Evolutionary conservation across 164 flowering plant genomes (phyloP).

Genomic region (Nymphaea colorata): DNA sequence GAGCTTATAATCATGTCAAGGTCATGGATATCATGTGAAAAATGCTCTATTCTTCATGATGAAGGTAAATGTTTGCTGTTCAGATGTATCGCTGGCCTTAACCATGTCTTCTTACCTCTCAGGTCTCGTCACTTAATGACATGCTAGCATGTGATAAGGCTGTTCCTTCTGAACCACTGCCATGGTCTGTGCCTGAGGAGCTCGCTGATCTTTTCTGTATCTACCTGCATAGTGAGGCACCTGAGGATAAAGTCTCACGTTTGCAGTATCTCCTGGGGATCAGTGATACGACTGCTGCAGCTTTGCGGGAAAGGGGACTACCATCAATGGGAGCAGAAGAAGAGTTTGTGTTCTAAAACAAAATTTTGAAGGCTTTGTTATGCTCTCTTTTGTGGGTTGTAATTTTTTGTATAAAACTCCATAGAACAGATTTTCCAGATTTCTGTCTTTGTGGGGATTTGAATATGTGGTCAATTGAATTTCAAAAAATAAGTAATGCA

Average conservation of each 20-base stretch:
- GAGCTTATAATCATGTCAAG: too few species aligned
- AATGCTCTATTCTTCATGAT: too few species aligned
- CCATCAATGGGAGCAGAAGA: constrained; percentile 38
- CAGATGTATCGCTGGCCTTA: too few species aligned
- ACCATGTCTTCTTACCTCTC: constrained; percentile 6
- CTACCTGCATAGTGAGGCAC: constrained; percentile 49
- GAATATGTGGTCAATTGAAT: background rate
- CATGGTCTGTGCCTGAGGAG: constrained; percentile 88
- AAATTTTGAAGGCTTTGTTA: background rate
- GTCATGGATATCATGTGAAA: too few species aligned
- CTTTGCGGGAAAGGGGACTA: constrained; percentile 30
- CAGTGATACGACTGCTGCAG: constrained; percentile 49
- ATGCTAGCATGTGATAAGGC: constrained; percentile 94
- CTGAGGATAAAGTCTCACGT: constrained; percentile 62
- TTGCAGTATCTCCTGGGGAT: constrained; percentile 74
- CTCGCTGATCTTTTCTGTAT: constrained; percentile 55
- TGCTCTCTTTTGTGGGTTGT: background rate
- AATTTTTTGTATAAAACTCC: background rate
- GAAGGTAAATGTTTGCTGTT: too few species aligned
- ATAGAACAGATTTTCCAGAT: background rate
- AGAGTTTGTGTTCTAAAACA: constrained; percentile 56
- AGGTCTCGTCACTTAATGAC: constrained; percentile 89
- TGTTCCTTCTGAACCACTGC: constrained; percentile 56
- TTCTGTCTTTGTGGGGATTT: background rate
- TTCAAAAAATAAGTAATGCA: too few species aligned